Base-by-base conservation (phyloP, 2,329 filamentous ascomycete species). In the Neofusicoccum cordaticola region DNA sequence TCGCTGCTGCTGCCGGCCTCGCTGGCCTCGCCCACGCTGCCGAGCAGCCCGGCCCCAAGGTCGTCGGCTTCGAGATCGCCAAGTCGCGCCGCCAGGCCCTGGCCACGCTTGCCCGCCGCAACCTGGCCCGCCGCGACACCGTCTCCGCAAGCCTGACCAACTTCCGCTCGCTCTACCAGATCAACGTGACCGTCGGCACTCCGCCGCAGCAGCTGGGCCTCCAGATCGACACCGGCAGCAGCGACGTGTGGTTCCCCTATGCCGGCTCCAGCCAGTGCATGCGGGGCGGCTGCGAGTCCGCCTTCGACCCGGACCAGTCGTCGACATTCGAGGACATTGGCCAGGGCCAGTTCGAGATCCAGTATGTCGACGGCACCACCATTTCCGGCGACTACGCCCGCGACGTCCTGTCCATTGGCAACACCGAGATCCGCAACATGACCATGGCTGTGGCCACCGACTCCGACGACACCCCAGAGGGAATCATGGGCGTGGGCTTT, bases 141-240 rank as follows among this genome's bases (percentile, higher is more conserved):
- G 45, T 65, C 39, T 48, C 56, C 34, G 34, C 52, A 4, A 17
- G 11, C n/a, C 53, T 65, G 12, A 22, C 45, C 45, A 61, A 61
- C 63, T 37, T 19, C 15, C 35, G 41, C 3, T 45, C 27, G 35
- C 45, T 58, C 17, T 66, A 66, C 61, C 56, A 64, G 11, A 57
- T 64, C 45, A 66, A 66, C 35, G 51, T 66, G 17, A 66, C 62
- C n/a, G 61, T 66, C 52, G 65, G 65, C 62, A 66, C 65, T 3
- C 65, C 65, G n/a, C 42, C 42, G 17, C 62, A 64, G 45, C n/a
- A 13, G 8, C n/a, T 66, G 6, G 47, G 44, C 22, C 61, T 64
- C 7, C 45, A 53, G 37, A 41, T 66, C 53, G 65, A 66, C 39
- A 66, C 65, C 0, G 61, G 65, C 37, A 66, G 61, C 45, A 52